phyloP scores from a whole-genome alignment of 164 flowering plant species.

The Nelumbo lutea region DNA sequence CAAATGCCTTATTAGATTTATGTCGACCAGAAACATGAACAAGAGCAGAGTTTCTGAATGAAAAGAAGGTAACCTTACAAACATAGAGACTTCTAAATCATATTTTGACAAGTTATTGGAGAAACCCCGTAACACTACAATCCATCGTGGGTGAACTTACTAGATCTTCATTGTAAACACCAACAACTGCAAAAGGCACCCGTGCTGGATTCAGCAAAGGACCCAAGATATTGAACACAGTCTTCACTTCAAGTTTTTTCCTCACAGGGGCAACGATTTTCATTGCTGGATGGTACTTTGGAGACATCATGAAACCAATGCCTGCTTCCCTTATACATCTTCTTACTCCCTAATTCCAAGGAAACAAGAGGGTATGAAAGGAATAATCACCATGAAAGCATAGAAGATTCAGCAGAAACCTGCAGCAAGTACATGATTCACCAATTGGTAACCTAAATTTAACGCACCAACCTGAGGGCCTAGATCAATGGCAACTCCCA shows the following conservation, averaged over 20 bases:
- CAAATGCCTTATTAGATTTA: too few relatives aligned
- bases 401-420: background rate
- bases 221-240: conserved; percentile 87
- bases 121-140: background rate
- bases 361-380: background rate
- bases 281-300: conserved; percentile 94
- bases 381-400: background rate
- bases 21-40: too few relatives aligned
- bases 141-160: conserved; percentile 32
- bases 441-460: background rate
- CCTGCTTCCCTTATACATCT: conserved; percentile 73
- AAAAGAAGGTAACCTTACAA: too few relatives aligned
- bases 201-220: conserved; percentile 92
- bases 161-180: conserved; percentile 68
- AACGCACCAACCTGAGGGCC: conserved; percentile 71
- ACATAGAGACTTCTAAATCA: background rate
- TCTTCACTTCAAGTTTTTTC: conserved; percentile 81
- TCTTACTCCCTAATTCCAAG: conserved; percentile 44
- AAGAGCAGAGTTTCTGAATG: too few relatives aligned
- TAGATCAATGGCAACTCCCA: conserved; percentile 71
- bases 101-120: too few relatives aligned
- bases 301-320: conserved; percentile 96
- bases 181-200: conserved; percentile 89
- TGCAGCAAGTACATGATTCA: background rate
- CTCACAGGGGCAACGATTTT: conserved; percentile 83